phyloP scores from a whole-genome alignment of 495 filamentous ascomycete species.

The Neurospora tetraspora region DNA sequence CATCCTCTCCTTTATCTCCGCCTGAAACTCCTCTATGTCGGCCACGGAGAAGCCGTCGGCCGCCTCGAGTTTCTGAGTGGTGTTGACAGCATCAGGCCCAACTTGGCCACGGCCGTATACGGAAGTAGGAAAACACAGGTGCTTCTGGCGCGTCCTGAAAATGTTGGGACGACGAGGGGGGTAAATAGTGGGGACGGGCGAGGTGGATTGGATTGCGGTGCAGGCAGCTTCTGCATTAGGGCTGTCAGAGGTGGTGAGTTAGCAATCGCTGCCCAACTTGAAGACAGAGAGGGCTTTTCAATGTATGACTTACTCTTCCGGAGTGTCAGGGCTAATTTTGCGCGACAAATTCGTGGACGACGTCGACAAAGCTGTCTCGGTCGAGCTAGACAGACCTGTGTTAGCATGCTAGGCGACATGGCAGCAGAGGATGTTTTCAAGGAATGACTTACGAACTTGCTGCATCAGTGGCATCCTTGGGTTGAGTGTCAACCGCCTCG shows the following conservation, averaged over 20 bases:
- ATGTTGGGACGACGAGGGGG: neutral
- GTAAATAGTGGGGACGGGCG: neutral
- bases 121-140: neutral
- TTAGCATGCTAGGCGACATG: too few relatives aligned
- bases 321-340: too few relatives aligned
- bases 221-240: neutral
- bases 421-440: too few relatives aligned
- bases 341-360: accelerated
- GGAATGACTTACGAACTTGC: neutral
- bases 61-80: neutral
- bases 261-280: neutral
- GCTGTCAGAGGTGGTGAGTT: neutral
- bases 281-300: too few relatives aligned
- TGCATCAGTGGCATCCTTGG: too few relatives aligned
- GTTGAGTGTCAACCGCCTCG: neutral
- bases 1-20: accelerated
- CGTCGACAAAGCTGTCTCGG: neutral
- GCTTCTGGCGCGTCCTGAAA: neutral
- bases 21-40: neutral
- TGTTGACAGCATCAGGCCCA: neutral
- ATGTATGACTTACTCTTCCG: neutral
- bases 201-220: neutral
- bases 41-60: neutral
- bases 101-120: neutral
- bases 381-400: too few relatives aligned